Evolutionary conservation across 805 yeast genomes (phyloP).

Genomic region (Nakazawaea holstii): DNA sequence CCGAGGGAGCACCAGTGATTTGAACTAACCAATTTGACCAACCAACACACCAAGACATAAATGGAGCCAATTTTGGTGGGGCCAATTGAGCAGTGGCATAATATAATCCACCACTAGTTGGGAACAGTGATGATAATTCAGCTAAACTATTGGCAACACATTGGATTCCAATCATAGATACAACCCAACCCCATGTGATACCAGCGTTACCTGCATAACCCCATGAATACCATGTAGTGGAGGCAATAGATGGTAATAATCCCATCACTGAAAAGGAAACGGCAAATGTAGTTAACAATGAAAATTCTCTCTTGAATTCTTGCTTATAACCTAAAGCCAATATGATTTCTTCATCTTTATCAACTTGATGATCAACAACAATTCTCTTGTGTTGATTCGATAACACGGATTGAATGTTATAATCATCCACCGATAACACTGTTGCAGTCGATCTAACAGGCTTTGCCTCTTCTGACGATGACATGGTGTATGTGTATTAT

Average conservation of each 20-base stretch:
- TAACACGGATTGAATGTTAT: slow-evolving; percentile 21
- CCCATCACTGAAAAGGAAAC: slow-evolving; percentile 64
- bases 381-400: slow-evolving; percentile 18
- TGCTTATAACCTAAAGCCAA: slow-evolving; percentile 59
- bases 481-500: background rate
- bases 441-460: slow-evolving; percentile 22
- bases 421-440: slow-evolving; percentile 23
- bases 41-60: slow-evolving; percentile 57
- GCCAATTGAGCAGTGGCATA: slow-evolving; percentile 62
- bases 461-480: background rate
- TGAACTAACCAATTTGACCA: slow-evolving; percentile 65
- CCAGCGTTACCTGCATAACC: slow-evolving; percentile 61
- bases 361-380: slow-evolving; percentile 41
- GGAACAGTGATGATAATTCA: slow-evolving; percentile 60
- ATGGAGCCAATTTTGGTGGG: slow-evolving; percentile 47
- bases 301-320: slow-evolving; percentile 60
- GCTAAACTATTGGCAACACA: slow-evolving; percentile 60
- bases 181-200: slow-evolving; percentile 56
- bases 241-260: slow-evolving; percentile 60
- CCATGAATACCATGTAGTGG: slow-evolving; percentile 56
- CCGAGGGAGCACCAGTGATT: slow-evolving; percentile 58
- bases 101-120: slow-evolving; percentile 65
- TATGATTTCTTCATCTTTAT: slow-evolving; percentile 46
- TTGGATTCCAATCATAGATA: slow-evolving; percentile 50
- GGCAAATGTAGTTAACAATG: slow-evolving; percentile 51